phyloP scores from a whole-genome alignment of 2,329 filamentous ascomycete species.

The Pseudodiploospora longispora region DNA sequence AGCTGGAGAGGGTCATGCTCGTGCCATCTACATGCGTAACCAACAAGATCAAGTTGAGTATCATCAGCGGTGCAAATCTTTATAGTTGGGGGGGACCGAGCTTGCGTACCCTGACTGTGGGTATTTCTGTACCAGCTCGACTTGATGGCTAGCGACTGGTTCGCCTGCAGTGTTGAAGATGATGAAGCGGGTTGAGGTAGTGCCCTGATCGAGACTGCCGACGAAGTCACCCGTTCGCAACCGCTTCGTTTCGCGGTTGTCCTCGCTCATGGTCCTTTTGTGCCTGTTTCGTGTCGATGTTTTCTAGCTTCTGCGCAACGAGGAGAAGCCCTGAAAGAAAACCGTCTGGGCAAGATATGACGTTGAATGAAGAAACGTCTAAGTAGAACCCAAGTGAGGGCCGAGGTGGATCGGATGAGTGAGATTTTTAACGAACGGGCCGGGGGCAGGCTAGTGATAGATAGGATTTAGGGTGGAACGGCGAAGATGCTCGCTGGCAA shows the following conservation, averaged over 20 bases:
- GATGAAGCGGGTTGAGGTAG: constrained; percentile 81
- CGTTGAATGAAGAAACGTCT: too few species aligned
- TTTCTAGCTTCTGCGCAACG: too few species aligned
- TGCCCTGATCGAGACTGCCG: constrained; percentile 85
- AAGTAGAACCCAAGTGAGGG: too few species aligned
- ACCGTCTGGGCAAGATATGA: too few species aligned
- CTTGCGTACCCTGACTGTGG: constrained; percentile 65
- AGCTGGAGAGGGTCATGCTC: constrained; percentile 80
- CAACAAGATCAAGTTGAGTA: neutral
- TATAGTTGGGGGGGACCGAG: constrained; percentile 23
- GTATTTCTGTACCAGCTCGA: constrained; percentile 79
- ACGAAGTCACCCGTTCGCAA: constrained; percentile 44
- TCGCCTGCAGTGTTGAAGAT: constrained; percentile 78
- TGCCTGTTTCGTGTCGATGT: too few species aligned
- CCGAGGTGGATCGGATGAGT: too few species aligned
- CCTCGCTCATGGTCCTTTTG: constrained; percentile 16
- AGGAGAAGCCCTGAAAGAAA: too few species aligned
- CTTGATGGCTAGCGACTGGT: constrained; percentile 74
- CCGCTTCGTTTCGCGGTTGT: neutral
- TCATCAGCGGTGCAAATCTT: neutral
- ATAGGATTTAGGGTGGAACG: too few species aligned
- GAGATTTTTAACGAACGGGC: too few species aligned
- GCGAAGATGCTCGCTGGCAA: too few species aligned
- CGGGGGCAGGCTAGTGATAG: too few species aligned
- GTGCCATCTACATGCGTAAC: constrained; percentile 60